phyloP scores from a whole-genome alignment of 805 yeast genomes.

The Saturnispora quitensis region DNA sequence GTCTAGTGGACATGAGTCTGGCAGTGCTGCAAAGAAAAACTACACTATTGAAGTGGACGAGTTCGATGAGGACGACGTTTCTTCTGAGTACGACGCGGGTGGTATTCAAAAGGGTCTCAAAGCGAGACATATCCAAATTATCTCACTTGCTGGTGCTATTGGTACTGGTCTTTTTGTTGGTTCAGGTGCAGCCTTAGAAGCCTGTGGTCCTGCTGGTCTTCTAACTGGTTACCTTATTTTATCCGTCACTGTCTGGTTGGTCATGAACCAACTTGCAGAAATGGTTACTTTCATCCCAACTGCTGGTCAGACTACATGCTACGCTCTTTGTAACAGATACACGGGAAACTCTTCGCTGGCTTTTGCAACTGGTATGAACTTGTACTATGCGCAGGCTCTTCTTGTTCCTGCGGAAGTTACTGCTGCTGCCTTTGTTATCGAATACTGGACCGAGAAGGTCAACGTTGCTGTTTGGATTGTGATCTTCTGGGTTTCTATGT shows the following conservation, averaged over 20 bases:
- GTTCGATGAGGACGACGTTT: slow-evolving; percentile 1
- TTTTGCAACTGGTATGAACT: slow-evolving; percentile 31
- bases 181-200: slow-evolving; percentile 34
- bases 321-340: slow-evolving; percentile 23
- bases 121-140: slow-evolving; percentile 48
- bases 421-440: slow-evolving; percentile 52
- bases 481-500: slow-evolving; percentile 39
- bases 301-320: slow-evolving; percentile 38
- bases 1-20: background rate
- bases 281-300: slow-evolving; percentile 54
- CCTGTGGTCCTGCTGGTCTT: slow-evolving; percentile 28
- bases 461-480: slow-evolving; percentile 56
- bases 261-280: slow-evolving; percentile 58
- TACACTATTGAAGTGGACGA: slow-evolving; percentile 6
- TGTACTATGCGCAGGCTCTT: slow-evolving; percentile 26
- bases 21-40: background rate
- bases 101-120: slow-evolving; percentile 34
- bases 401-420: slow-evolving; percentile 42
- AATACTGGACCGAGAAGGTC: slow-evolving; percentile 39
- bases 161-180: slow-evolving; percentile 55
- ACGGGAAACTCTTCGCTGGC: slow-evolving; percentile 22
- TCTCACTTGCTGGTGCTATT: slow-evolving; percentile 64
- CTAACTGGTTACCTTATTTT: slow-evolving; percentile 55
- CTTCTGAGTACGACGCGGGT: background rate
- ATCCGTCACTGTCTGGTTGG: slow-evolving; percentile 54